Percentiles rank a stretch among this genome's conserved stretches.
Evolutionary conservation across 208 protist genomes (phyloP).

Genomic region (Trypanosoma lewisi): DNA sequence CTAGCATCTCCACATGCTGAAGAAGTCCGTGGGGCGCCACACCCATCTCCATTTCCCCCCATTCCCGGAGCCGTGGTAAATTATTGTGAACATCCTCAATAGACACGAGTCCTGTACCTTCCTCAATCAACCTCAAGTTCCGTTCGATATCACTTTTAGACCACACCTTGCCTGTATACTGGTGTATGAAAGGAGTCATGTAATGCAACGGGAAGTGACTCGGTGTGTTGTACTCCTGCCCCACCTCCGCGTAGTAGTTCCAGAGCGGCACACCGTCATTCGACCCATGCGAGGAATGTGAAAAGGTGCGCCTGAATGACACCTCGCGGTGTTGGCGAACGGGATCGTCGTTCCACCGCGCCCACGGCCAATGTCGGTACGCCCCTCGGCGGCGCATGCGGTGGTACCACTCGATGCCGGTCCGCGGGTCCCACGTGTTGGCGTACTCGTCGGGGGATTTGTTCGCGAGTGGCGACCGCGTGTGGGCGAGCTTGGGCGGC

Average conservation of each 20-base stretch:
- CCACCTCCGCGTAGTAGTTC: constrained; percentile 75
- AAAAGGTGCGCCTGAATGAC: constrained; percentile 49
- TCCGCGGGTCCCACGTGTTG: constrained; percentile 69
- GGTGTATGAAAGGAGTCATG: constrained; percentile 70
- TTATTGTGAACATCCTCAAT: constrained; percentile 42
- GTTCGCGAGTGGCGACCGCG: constrained; percentile 53
- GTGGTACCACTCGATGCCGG: constrained; percentile 79
- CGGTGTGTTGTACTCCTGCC: constrained; percentile 60
- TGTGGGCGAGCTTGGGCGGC: constrained; percentile 47
- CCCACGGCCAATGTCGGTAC: constrained; percentile 81
- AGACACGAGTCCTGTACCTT: constrained; percentile 38
- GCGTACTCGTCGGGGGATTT: constrained; percentile 78
- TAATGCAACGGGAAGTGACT: constrained; percentile 70
- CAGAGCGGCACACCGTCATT: constrained; percentile 69
- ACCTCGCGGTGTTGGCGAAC: constrained; percentile 56
- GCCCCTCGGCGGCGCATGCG: constrained; percentile 55
- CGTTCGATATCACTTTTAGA: constrained; percentile 34
- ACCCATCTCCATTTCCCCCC: constrained; percentile 27
- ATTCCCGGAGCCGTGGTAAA: constrained; percentile 22
- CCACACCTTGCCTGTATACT: constrained; percentile 68
- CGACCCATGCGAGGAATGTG: constrained; percentile 23
- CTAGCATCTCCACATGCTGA: constrained; percentile 60
- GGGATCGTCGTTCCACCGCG: constrained; percentile 69
- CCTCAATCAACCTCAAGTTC: constrained; percentile 51
- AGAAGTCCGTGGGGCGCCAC: constrained; percentile 50